These are phyloP conservation scores for Thozetella sp. DNA, from an alignment of 495 filamentous ascomycete species.

Conservation along the genomic window DNA sequence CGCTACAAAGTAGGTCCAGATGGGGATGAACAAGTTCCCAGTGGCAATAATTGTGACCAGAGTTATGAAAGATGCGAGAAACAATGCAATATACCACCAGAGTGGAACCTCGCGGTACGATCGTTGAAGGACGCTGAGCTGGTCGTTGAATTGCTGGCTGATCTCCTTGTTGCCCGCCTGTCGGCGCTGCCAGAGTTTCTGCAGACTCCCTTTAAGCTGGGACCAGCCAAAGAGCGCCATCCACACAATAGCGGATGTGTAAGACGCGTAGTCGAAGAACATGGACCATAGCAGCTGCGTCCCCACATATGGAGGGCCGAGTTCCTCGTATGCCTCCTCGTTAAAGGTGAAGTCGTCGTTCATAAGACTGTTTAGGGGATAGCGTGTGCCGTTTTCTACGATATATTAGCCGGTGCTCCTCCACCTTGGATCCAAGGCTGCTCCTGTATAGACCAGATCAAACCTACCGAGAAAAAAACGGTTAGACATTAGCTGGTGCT, in stretches of 20 bases:
- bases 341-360: slow-evolving; percentile 51
- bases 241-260: slow-evolving; percentile 57
- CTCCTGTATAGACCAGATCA: neutral
- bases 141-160: slow-evolving; percentile 55
- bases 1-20: slow-evolving; percentile 58
- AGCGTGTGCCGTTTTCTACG: slow-evolving; percentile 44
- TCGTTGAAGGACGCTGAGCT: slow-evolving; percentile 56
- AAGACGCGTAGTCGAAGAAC: slow-evolving; percentile 60
- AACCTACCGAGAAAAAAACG: slow-evolving; percentile 39
- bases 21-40: slow-evolving; percentile 55
- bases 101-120: slow-evolving; percentile 55
- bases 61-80: slow-evolving; percentile 44
- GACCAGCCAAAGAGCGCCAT: slow-evolving; percentile 55
- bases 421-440: neutral
- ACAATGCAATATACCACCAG: slow-evolving; percentile 55
- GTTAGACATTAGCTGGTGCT: slow-evolving; percentile 57
- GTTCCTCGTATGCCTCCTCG: slow-evolving; percentile 51
- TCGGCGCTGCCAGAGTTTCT: slow-evolving; percentile 34
- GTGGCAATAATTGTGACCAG: slow-evolving; percentile 46
- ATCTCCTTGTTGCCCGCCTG: slow-evolving; percentile 32
- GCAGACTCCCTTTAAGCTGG: slow-evolving; percentile 40
- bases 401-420: neutral
- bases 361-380: slow-evolving; percentile 48
- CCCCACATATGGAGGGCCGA: slow-evolving; percentile 54
- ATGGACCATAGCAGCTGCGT: slow-evolving; percentile 55